Base-by-base conservation (phyloP, 2,329 filamentous ascomycete genomes). In the Pseudocercospora ulei region DNA sequence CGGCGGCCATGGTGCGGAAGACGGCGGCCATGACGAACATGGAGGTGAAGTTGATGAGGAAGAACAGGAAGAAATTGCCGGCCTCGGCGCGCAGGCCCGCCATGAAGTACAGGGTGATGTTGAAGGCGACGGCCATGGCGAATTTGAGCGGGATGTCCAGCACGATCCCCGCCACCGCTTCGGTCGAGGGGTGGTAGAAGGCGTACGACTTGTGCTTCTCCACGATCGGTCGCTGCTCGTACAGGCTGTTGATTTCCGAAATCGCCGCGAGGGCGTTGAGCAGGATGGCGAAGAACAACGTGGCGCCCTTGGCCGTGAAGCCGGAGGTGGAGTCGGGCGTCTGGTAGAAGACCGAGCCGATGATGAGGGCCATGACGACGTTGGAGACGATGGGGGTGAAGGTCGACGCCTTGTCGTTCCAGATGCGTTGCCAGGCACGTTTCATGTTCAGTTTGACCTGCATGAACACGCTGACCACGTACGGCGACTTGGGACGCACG, bases 131-230 rank as follows among this genome's bases (percentile, higher is more conserved):
- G 1, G 75, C 65, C 52, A 87, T 87, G n/a, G 62, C 23, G 5
- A 92, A 62, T 61, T 90, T 93, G 62, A 84, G 84, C 0, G 87
- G 87, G 63, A 93, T 64, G 53, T 95, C 87, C 46, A 75, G 80
- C 18, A 94, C 62, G 80, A 93, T 90, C 6, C 82, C 90, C 0
- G 82, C 76, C 43, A 84, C 71, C n/a, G 85, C 83, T 68, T 95
- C 86, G 9, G 85, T 81, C 6, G 81, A 86, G 0, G 87, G 85
- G 55, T 93, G 87, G 54, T 94, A 93, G 11, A 94, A 70, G 11
- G 86, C 85, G 58, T 93, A 94, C 41, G 81, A 76, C 39, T 72
- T 66, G 53, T 95, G 87, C 59, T 94, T 94, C 58, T 94, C 85
- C 44, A 95, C 84, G 53, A 94, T 93, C 1, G 82, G 81, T 23